Percentiles rank a stretch among this genome's conserved stretches.
Conservation (phyloP, 2,329 filamentous ascomycete genomes). For the Colletotrichum spinosum region DNA sequence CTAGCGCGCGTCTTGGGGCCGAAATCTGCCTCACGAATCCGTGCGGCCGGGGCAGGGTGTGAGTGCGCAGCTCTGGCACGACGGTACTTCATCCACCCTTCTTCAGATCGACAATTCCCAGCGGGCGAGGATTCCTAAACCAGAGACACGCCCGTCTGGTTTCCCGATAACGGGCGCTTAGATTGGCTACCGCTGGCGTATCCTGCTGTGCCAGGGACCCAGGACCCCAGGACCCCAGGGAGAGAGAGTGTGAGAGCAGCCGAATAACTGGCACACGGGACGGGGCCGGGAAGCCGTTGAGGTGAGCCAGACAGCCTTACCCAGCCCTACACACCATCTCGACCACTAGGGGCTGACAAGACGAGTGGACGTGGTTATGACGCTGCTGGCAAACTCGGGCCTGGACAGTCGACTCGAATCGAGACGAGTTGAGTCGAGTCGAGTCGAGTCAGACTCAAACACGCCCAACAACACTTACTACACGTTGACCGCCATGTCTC, state of each 20-base stretch:
- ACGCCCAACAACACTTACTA: too few relatives aligned
- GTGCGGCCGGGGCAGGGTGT: neutral
- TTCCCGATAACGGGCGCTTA: neutral
- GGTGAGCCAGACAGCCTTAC: constrained; percentile 24
- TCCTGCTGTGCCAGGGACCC: neutral
- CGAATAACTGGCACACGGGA: constrained; percentile 13
- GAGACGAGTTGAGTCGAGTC: too few relatives aligned
- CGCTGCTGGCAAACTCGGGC: too few relatives aligned
- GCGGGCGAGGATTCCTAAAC: constrained; percentile 1
- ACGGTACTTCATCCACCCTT: constrained; percentile 10
- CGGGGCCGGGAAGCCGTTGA: constrained; percentile 9
- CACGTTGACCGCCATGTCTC: too few relatives aligned
- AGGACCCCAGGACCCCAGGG: too few relatives aligned
- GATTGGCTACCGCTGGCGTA: constrained; percentile 10
- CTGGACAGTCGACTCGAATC: too few relatives aligned
- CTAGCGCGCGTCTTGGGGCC: constrained; percentile 16
- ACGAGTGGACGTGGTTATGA: too few relatives aligned
- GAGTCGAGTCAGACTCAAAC: too few relatives aligned
- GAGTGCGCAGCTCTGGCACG: neutral
- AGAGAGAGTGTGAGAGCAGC: neutral
- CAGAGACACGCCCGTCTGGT: neutral
- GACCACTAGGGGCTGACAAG: neutral
- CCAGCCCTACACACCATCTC: neutral
- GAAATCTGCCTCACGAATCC: constrained; percentile 14
- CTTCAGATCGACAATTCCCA: constrained; percentile 7